These are phyloP conservation scores for Trichoderma asperellum DNA, from an alignment of 2,329 filamentous ascomycete species.

Conservation along the genomic window DNA sequence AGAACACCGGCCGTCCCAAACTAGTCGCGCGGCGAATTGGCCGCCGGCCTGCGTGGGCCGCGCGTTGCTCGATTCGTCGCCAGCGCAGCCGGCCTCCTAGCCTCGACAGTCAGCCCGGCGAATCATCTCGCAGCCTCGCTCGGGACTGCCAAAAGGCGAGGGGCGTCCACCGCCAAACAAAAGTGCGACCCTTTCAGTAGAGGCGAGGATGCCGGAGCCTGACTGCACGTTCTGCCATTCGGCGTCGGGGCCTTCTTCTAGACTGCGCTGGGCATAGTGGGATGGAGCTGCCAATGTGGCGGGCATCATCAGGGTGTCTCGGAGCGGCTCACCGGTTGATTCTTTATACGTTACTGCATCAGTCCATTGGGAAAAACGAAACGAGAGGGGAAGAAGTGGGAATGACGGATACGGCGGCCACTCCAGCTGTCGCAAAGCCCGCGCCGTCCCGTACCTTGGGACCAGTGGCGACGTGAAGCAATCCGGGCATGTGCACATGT, in stretches of 20 bases:
- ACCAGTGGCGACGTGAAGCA: constrained; percentile 8
- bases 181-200: background rate
- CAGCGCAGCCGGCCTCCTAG: constrained; percentile 1
- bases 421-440: background rate
- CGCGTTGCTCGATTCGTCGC: constrained; percentile 27
- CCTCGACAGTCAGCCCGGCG: constrained; percentile 14
- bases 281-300: constrained; percentile 1
- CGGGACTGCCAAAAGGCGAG: background rate
- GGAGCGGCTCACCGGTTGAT: constrained; percentile 4
- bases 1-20: background rate
- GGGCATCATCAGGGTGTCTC: constrained; percentile 22
- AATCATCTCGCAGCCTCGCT: constrained; percentile 24
- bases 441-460: constrained; percentile 10
- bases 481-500: too few relatives aligned
- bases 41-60: constrained; percentile 21
- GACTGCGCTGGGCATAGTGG: constrained; percentile 16
- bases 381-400: background rate
- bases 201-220: background rate
- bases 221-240: constrained; percentile 6
- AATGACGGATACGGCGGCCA: background rate
- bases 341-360: background rate
- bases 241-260: constrained; percentile 2
- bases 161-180: background rate
- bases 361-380: background rate
- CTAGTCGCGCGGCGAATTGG: background rate